Conservation (phyloP, 176 grass and related monocot species). For the Lolium rigidum region DNA sequence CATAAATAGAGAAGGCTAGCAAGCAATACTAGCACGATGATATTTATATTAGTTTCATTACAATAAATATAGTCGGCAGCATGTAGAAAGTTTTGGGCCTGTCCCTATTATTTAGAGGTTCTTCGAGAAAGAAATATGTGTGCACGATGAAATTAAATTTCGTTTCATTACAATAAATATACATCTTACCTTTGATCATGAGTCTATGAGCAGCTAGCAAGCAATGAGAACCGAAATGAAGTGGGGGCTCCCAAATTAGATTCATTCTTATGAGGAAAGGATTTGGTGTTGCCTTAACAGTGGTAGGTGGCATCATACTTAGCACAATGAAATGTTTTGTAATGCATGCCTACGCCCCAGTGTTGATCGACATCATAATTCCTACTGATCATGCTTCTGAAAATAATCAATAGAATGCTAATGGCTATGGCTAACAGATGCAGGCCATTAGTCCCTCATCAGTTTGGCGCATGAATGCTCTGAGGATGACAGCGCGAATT, state of each 20-base stretch:
- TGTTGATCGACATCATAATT: conserved; percentile 67
- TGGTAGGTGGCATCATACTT: conserved; percentile 66
- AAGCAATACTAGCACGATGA: too few relatives aligned
- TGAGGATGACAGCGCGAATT: conserved; percentile 51
- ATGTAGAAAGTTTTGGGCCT: conserved; percentile 33
- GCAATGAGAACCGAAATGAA: conserved; percentile 59
- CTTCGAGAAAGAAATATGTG: not conserved
- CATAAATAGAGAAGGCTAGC: too few relatives aligned
- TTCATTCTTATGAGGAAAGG: conserved; percentile 49
- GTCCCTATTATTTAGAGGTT: conserved; percentile 30
- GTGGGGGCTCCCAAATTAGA: conserved; percentile 51
- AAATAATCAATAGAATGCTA: conserved; percentile 56
- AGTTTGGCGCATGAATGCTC: conserved; percentile 46
- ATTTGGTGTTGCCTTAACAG: conserved; percentile 54
- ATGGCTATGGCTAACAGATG: conserved; percentile 50
- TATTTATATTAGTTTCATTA: too few relatives aligned
- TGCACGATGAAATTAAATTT: too few relatives aligned
- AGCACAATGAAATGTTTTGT: conserved; percentile 45
- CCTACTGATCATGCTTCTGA: conserved; percentile 55
- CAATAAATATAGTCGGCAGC: not conserved
- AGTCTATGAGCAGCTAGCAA: conserved; percentile 52
- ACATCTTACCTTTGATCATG: conserved; percentile 50
- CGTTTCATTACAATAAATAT: conserved; percentile 21
- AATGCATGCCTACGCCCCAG: conserved; percentile 53
- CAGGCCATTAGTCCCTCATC: conserved; percentile 56